A percentile compares a stretch with the other conserved stretches of the same genome.
Evolutionary conservation across 768 basidiomycete genomes (phyloP).

Genomic region (Rhodosporidiobolus odoratus): DNA sequence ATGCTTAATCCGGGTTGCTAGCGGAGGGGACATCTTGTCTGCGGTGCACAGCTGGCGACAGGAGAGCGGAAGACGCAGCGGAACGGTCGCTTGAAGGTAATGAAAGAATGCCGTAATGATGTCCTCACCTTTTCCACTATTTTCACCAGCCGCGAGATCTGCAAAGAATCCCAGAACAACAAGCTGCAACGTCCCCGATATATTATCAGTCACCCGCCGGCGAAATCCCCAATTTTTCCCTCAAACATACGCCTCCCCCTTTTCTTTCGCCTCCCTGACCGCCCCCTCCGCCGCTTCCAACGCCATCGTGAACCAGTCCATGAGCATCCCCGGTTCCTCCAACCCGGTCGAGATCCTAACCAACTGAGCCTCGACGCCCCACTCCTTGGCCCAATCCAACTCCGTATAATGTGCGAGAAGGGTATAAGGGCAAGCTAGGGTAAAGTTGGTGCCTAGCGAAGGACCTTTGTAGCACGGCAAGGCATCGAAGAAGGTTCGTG

Average conservation of each 20-base stretch:
- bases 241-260: conserved; percentile 8
- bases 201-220: too few species aligned
- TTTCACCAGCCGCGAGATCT: too few species aligned
- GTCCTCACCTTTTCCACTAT: too few species aligned
- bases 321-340: conserved; percentile 62
- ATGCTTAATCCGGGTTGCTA: background rate
- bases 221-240: background rate
- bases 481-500: conserved; percentile 52
- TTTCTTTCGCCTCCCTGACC: conserved; percentile 13
- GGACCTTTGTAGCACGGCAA: conserved; percentile 84
- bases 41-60: too few species aligned
- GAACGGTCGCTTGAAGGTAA: too few species aligned
- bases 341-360: conserved; percentile 88
- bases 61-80: too few species aligned
- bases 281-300: conserved; percentile 66
- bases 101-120: too few species aligned
- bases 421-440: conserved; percentile 86
- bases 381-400: conserved; percentile 82
- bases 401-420: conserved; percentile 85
- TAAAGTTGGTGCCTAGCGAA: conserved; percentile 80
- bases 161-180: too few species aligned
- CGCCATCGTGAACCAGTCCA: conserved; percentile 60
- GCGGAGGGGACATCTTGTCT: background rate
- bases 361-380: conserved; percentile 74
- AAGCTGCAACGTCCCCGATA: too few species aligned